Percentiles rank a stretch among this genome's conserved stretches.
Conservation (phyloP, 2,329 filamentous ascomycete genomes). For the Alternaria infectoria region DNA sequence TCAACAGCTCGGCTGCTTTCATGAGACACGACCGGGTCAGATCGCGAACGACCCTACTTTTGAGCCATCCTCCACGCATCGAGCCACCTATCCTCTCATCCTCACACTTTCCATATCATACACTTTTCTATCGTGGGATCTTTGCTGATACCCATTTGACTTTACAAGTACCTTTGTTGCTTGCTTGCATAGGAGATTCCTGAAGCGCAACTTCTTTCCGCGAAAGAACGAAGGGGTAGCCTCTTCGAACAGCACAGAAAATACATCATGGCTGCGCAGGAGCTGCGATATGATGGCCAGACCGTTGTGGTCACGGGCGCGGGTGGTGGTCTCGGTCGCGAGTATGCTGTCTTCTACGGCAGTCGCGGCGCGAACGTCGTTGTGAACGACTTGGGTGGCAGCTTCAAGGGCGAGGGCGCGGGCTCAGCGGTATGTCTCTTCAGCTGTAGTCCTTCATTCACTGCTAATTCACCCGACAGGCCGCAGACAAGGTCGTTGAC, state of each 20-base stretch:
- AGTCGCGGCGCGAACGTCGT: slow-evolving; percentile 92
- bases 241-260: background rate
- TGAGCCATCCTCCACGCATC: slow-evolving; percentile 1
- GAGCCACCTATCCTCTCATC: slow-evolving; percentile 6
- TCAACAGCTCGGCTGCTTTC: slow-evolving; percentile 18
- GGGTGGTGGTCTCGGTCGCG: slow-evolving; percentile 80
- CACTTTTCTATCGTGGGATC: slow-evolving; percentile 13
- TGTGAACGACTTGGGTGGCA: slow-evolving; percentile 93
- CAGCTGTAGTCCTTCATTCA: background rate
- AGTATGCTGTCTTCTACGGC: slow-evolving; percentile 87
- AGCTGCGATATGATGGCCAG: slow-evolving; percentile 83
- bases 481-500: slow-evolving; percentile 81
- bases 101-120: background rate
- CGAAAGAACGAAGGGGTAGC: slow-evolving; percentile 8
- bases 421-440: slow-evolving; percentile 74
- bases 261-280: slow-evolving; percentile 48
- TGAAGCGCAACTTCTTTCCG: slow-evolving; percentile 5
- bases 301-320: slow-evolving; percentile 88
- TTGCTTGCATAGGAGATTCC: slow-evolving; percentile 7
- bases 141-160: slow-evolving; percentile 25
- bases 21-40: slow-evolving; percentile 13
- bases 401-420: slow-evolving; percentile 89
- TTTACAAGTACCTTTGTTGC: background rate
- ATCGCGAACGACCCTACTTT: slow-evolving; percentile 9
- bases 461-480: slow-evolving; percentile 55